phyloP scores from a whole-genome alignment of 192 early-diverging fungal genomes.

The Spizellomyces sp. region DNA sequence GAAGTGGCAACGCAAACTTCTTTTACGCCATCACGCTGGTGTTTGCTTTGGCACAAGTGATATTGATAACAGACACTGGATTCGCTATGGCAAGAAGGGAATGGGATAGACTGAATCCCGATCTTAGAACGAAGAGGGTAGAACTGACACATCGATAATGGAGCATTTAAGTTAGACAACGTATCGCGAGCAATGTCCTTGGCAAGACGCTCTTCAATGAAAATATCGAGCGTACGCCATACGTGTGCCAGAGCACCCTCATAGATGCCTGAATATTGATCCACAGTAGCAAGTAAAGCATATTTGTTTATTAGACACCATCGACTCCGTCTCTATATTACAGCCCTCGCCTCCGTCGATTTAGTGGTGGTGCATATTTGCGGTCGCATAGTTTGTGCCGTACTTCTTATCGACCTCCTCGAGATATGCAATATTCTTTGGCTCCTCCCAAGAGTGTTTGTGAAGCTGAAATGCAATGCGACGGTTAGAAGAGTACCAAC shows the following conservation, averaged over 20 bases:
- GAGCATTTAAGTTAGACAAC: neutral
- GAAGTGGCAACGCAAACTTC: slow-evolving; percentile 97
- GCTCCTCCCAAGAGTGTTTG: slow-evolving; percentile 57
- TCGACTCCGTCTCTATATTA: no score
- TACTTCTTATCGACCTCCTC: slow-evolving; percentile 63
- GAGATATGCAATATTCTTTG: slow-evolving; percentile 51
- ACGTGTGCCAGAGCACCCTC: no score
- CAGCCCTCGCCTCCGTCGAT: neutral
- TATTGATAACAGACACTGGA: slow-evolving; percentile 84
- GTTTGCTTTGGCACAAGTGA: slow-evolving; percentile 82
- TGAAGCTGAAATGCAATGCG: slow-evolving; percentile 38
- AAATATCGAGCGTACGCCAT: no score
- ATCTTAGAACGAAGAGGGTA: slow-evolving; percentile 51
- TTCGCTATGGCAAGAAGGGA: slow-evolving; percentile 74
- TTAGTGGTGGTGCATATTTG: slow-evolving; percentile 57
- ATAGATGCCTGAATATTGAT: no score
- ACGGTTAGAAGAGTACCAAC: slow-evolving; percentile 3
- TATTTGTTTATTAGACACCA: no score
- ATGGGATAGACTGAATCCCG: slow-evolving; percentile 72
- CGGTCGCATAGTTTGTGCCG: slow-evolving; percentile 50
- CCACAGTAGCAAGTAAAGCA: no score
- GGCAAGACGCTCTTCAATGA: no score
- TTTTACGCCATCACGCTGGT: slow-evolving; percentile 97
- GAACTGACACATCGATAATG: slow-evolving; percentile 45
- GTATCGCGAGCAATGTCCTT: no score